Evolutionary conservation across 2,329 filamentous ascomycete genomes (phyloP).

Genomic region (Penicillium occitanis): DNA sequence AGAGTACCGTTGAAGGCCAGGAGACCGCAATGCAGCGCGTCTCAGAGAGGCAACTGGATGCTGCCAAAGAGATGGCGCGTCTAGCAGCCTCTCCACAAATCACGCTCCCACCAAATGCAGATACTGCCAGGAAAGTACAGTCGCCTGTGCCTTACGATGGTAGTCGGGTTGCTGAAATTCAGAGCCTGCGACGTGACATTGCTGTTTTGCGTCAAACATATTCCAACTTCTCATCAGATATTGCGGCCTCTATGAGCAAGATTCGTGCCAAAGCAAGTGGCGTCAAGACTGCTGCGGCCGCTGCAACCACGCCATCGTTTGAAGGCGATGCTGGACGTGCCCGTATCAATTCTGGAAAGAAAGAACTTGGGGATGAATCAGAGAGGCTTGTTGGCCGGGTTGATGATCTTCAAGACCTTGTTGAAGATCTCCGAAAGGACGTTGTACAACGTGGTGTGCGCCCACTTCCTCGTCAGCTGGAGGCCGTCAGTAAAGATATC

Average conservation of each 20-base stretch:
- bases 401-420: slow-evolving; percentile 93
- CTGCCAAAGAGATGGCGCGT: slow-evolving; percentile 79
- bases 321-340: slow-evolving; percentile 77
- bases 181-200: slow-evolving; percentile 79
- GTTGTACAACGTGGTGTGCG: slow-evolving; percentile 91
- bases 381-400: slow-evolving; percentile 88
- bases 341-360: slow-evolving; percentile 84
- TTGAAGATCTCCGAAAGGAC: slow-evolving; percentile 96
- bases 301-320: slow-evolving; percentile 67
- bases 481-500: slow-evolving; percentile 86
- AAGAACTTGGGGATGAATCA: slow-evolving; percentile 80
- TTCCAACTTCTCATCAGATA: slow-evolving; percentile 82
- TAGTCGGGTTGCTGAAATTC: slow-evolving; percentile 72
- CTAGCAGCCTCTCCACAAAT: slow-evolving; percentile 54
- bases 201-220: slow-evolving; percentile 92
- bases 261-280: slow-evolving; percentile 78
- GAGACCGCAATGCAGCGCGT: slow-evolving; percentile 78
- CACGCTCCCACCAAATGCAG: slow-evolving; percentile 34
- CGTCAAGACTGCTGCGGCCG: slow-evolving; percentile 73
- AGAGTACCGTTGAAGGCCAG: slow-evolving; percentile 80
- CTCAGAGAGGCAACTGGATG: slow-evolving; percentile 85
- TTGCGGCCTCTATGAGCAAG: slow-evolving; percentile 80
- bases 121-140: slow-evolving; percentile 25
- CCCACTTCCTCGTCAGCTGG: slow-evolving; percentile 84
- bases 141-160: slow-evolving; percentile 45